Conservation (phyloP, 2,329 filamentous ascomycete genomes). For the Verticillium zaregamsianum region DNA sequence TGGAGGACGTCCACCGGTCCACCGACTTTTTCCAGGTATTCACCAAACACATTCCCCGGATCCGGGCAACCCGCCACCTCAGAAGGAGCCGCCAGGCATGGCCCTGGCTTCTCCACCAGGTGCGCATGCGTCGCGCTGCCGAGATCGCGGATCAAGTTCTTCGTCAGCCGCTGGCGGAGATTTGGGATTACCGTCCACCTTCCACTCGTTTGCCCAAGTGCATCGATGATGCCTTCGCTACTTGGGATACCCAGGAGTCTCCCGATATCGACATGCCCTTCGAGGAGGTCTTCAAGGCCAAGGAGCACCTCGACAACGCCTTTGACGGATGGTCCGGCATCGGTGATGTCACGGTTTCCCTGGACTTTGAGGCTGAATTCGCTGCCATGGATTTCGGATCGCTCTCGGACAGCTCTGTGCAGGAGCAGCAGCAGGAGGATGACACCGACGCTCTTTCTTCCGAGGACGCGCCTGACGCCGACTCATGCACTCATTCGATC, state of each 20-base stretch:
- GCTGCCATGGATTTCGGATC: neutral
- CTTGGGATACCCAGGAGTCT: neutral
- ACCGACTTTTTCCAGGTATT: neutral
- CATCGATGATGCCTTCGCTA: neutral
- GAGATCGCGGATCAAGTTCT: neutral
- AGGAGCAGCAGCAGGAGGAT: neutral
- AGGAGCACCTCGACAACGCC: neutral
- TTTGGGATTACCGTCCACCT: neutral
- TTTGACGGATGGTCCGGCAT: neutral
- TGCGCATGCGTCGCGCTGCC: neutral
- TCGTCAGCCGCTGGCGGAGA: neutral
- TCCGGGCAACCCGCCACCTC: neutral
- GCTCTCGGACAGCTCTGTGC: neutral
- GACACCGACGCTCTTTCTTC: neutral
- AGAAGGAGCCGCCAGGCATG: neutral
- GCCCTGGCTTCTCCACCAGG: neutral
- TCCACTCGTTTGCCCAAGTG: neutral
- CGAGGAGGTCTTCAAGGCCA: neutral
- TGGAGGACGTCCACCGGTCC: neutral
- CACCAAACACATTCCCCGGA: neutral
- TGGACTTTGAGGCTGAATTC: neutral
- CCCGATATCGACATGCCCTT: neutral
- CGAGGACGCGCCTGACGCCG: too few relatives aligned
- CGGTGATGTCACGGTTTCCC: neutral
- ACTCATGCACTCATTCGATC: neutral